Conservation (phyloP, 768 basidiomycete species). For the Vishniacozyma victoriae region DNA sequence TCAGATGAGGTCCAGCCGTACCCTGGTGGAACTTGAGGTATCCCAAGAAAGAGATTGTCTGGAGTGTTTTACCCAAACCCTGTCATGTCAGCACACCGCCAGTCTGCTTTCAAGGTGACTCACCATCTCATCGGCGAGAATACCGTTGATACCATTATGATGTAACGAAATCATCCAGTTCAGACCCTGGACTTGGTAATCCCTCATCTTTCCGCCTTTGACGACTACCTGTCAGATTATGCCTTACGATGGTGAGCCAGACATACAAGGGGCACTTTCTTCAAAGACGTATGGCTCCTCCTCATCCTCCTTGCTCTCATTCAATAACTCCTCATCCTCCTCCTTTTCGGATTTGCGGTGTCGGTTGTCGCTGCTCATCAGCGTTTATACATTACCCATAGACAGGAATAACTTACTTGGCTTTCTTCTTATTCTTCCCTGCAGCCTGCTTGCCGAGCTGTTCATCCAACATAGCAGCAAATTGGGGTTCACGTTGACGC, state of each 20-base stretch:
- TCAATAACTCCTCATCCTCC: slow-evolving; percentile 90
- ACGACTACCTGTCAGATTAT: slow-evolving; percentile 58
- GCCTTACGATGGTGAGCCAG: neutral
- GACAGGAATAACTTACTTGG: slow-evolving; percentile 53
- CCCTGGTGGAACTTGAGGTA: slow-evolving; percentile 82
- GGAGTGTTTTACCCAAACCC: slow-evolving; percentile 97
- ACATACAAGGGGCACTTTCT: slow-evolving; percentile 78
- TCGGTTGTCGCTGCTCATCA: slow-evolving; percentile 62
- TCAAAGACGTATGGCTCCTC: slow-evolving; percentile 94
- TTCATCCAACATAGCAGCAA: slow-evolving; percentile 76
- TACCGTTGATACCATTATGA: slow-evolving; percentile 93
- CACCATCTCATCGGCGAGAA: slow-evolving; percentile 95
- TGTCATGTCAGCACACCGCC: slow-evolving; percentile 37
- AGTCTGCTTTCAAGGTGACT: slow-evolving; percentile 20
- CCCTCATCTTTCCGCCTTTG: slow-evolving; percentile 74
- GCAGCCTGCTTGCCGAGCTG: slow-evolving; percentile 58
- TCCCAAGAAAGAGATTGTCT: slow-evolving; percentile 93
- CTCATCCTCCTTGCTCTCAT: slow-evolving; percentile 78
- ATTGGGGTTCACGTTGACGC: slow-evolving; percentile 86
- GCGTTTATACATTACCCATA: neutral
- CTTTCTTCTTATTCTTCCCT: slow-evolving; percentile 78
- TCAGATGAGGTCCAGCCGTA: slow-evolving; percentile 76
- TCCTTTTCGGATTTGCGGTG: slow-evolving; percentile 97
- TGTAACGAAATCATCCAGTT: slow-evolving; percentile 97
- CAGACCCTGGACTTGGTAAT: slow-evolving; percentile 89